These are phyloP conservation scores for Aspergillus fischeri DNA, from an alignment of 2,329 filamentous ascomycete species.

Conservation along the genomic window DNA sequence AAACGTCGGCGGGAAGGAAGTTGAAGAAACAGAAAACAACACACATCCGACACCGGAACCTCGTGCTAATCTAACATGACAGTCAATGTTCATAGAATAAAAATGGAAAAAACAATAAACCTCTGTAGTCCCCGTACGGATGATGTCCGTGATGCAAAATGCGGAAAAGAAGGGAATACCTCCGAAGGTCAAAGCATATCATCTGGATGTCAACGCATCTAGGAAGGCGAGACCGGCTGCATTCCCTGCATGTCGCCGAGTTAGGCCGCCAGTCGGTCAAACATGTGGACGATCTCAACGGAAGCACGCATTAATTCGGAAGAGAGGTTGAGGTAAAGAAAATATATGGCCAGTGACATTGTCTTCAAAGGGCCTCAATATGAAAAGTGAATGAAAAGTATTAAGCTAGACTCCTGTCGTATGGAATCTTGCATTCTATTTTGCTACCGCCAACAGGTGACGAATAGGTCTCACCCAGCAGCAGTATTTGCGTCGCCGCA, in stretches of 20 bases:
- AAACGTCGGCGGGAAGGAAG: conserved; percentile 5
- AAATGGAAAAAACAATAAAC: not conserved
- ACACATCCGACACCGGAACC: conserved; percentile 17
- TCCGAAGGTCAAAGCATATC: conserved; percentile 10
- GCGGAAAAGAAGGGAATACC: conserved; percentile 3
- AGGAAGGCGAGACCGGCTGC: conserved; percentile 19
- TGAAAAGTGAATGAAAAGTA: conserved; percentile 3
- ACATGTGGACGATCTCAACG: conserved; percentile 5
- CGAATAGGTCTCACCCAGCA: not conserved
- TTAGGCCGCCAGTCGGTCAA: conserved; percentile 12
- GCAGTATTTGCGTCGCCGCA: not conserved
- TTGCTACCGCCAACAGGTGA: not conserved
- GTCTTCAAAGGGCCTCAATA: conserved; percentile 2
- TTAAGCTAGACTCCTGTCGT: not conserved
- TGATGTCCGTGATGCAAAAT: not conserved
- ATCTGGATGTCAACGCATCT: conserved; percentile 9
- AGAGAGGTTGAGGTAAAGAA: not conserved
- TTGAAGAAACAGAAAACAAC: conserved; percentile 4
- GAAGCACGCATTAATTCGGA: conserved; percentile 12
- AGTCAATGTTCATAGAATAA: conserved; percentile 6
- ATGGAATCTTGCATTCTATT: not conserved
- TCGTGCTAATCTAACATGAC: conserved; percentile 16
- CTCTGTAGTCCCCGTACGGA: not conserved
- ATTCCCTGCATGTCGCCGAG: conserved; percentile 35
- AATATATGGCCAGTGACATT: conserved; percentile 8